These are phyloP conservation scores for Waitea zeae DNA, from an alignment of 1,284 basidiomycete genomes.

Conservation along the genomic window DNA sequence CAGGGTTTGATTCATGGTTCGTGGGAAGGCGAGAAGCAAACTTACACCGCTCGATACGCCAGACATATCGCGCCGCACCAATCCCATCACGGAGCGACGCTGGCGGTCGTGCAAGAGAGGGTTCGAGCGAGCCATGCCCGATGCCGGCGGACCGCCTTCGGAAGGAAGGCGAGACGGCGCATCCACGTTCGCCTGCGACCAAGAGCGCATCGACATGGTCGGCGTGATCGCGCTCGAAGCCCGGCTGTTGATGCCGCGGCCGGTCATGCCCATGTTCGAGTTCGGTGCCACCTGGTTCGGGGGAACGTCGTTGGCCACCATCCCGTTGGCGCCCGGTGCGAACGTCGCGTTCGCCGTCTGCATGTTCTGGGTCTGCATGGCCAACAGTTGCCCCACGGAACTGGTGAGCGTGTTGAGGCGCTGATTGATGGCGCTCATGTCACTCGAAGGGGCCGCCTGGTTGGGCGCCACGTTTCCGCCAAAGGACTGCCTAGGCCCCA, in stretches of 20 bases:
- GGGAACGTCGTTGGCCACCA: no score
- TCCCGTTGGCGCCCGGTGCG: no score
- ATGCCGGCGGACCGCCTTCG: slow-evolving; percentile 26
- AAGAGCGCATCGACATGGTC: no score
- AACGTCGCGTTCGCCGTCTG: slow-evolving; percentile 22
- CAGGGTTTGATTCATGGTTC: no score
- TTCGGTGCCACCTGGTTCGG: no score
- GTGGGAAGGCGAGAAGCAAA: no score
- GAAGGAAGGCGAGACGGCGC: slow-evolving; percentile 56
- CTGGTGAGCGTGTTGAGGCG: slow-evolving; percentile 68
- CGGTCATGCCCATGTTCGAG: no score
- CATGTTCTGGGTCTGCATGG: slow-evolving; percentile 56
- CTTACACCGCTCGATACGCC: no score
- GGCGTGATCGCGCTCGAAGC: background rate
- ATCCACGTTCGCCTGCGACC: no score
- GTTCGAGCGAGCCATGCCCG: slow-evolving; percentile 14
- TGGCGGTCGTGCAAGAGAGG: slow-evolving; percentile 35
- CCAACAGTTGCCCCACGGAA: slow-evolving; percentile 74
- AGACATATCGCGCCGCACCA: slow-evolving; percentile 58
- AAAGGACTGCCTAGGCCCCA: no score
- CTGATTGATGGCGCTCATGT: slow-evolving; percentile 63
- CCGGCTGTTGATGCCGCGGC: no score
- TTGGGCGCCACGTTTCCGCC: slow-evolving; percentile 46
- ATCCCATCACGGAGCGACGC: slow-evolving; percentile 53
- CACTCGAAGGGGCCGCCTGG: slow-evolving; percentile 44